Evolutionary conservation across 2,329 filamentous ascomycete genomes (phyloP), one percentile per base, ranked within the genome.

Genomic region (Arthroderma sp.): DNA sequence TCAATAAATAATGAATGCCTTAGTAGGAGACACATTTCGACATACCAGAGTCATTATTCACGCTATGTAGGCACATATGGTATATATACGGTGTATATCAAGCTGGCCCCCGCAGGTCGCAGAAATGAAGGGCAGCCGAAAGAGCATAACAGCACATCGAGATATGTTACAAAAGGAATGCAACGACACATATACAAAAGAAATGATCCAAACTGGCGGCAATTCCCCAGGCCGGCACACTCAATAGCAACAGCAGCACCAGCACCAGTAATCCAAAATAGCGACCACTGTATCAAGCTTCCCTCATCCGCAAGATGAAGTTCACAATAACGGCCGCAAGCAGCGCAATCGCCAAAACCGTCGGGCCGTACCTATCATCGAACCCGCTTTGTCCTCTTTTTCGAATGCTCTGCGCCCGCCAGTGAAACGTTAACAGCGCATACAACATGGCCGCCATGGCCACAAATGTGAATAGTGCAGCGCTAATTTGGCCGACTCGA

Each of bases 381-480:
- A 98, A 96, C 22, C 91, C 91, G 44, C 86, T 85, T 71, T 95
- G 88, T 6, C 91, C 91, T 52, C 89, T 77, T 66, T 85, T 77
- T 47, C 91, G 72, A 60, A 98, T 98, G 53, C 84, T 93, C 65
- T 85, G 87, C 28, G 91, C 91, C 50, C 91, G 75, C 91, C 91
- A 98, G 64, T 98, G 91, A 68, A 95, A 98, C 30, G 89, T 96
- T 49, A 86, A 75, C 7, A 98, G 72, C 4, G 91, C 91, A 63
- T 98, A 98, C 36, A 94, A 70, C 87, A 98, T 95, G 38, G 88
- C 85, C 43, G 83, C 77, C 79, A 98, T 89, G 51, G 89, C 86
- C 45, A 98, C 89, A 54, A 87, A 71, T 1, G 91, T 96, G 71
- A 98, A 98, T 43, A 95, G 73, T 43, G 85, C 88, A 45, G 91